Evolutionary conservation across 805 yeast genomes (phyloP), one percentile per base, ranked within the genome.

Genomic region (Cyberlindnera nakhonratchasimensis): DNA sequence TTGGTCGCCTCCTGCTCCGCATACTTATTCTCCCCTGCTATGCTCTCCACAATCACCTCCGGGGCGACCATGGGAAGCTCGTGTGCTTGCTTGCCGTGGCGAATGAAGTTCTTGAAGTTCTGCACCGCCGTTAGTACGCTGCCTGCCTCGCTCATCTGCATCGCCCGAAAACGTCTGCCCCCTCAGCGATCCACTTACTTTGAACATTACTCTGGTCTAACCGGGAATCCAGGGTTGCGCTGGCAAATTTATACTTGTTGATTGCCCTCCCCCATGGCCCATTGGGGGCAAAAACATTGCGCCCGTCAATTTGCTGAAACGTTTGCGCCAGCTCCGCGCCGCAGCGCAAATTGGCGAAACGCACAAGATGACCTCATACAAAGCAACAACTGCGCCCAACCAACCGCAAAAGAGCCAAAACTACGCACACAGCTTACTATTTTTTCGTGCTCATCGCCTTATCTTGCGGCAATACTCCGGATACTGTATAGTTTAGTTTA

Each of bases 101-200:
- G 62, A 39, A 70, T 70, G 43, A 69, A 66, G 43, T 69, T 67
- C 51, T 66, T 67, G 28, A 70, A 52, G 52, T 66, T 68, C 70
- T 67, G 48, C 12, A 46, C 43, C 16, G 42, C 17, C 42, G 37
- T 42, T 35, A 39, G 40, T 36, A 39, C 10, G 14, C 6, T 29
- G 28, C 26, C 29, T 6, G 20, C n/a, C n/a, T 25, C 29, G 24
- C 29, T 17, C 29, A 9, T 34, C n/a, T n/a, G n/a, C n/a, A n/a
- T n/a, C n/a, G n/a, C n/a, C n/a, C n/a, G n/a, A n/a, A n/a, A n/a
- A n/a, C n/a, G n/a, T n/a, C n/a, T n/a, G n/a, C n/a, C n/a, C n/a
- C n/a, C n/a, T n/a, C n/a, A n/a, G n/a, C n/a, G n/a, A n/a, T n/a
- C n/a, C n/a, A 33, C 36, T 33, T 14, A 33, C 36, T 22, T 33